Evolutionary conservation across 2,329 filamentous ascomycete genomes (phyloP).

Genomic region (Apiospora arundinis): DNA sequence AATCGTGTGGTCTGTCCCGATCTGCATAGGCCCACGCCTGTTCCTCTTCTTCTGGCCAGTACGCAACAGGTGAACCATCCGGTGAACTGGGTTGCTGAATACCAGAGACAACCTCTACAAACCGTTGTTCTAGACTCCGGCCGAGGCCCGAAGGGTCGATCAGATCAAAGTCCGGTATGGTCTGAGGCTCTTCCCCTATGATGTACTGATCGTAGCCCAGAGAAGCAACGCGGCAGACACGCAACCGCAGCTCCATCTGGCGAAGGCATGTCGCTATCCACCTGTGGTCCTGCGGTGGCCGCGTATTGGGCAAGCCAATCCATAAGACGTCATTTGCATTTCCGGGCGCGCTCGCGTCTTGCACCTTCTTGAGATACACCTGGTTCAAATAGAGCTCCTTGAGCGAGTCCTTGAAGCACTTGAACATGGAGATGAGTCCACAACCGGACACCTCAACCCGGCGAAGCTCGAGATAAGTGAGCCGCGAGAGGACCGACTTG

Average conservation of each 20-base stretch:
- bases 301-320: constrained; percentile 52
- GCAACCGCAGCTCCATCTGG: constrained; percentile 42
- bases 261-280: constrained; percentile 53
- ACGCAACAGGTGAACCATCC: constrained; percentile 43
- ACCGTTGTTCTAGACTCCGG: constrained; percentile 51
- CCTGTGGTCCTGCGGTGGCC: constrained; percentile 42
- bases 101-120: constrained; percentile 53
- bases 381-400: constrained; percentile 53
- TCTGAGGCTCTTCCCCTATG: constrained; percentile 36
- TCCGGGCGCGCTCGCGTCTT: constrained; percentile 41
- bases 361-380: constrained; percentile 51
- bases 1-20: constrained; percentile 36
- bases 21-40: constrained; percentile 31
- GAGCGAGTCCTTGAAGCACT: constrained; percentile 46
- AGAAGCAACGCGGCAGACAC: constrained; percentile 51
- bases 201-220: constrained; percentile 52
- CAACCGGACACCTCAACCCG: constrained; percentile 47
- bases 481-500: constrained; percentile 42
- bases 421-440: constrained; percentile 42
- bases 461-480: constrained; percentile 53
- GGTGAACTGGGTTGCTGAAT: constrained; percentile 45
- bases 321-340: constrained; percentile 47
- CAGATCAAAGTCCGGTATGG: constrained; percentile 45
- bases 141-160: constrained; percentile 49
- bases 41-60: constrained; percentile 36